These are phyloP conservation scores for Pseudonitzschia multiseries DNA, from an alignment of 108 stramenopile genomes.

Conservation along the genomic window DNA sequence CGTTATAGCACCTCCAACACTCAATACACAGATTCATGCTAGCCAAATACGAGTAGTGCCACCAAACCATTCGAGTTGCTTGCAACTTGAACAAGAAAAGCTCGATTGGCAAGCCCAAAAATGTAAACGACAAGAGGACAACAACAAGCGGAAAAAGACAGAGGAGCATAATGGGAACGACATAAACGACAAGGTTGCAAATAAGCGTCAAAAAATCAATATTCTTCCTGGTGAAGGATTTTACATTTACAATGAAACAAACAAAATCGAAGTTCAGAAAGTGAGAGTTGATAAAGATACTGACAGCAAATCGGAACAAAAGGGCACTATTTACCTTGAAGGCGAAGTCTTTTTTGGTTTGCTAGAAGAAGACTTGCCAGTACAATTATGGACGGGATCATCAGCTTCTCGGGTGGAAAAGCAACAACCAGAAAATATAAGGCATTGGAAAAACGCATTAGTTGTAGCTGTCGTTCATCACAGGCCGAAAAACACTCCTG, in stretches of 20 bases:
- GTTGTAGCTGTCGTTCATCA: conserved; percentile 33
- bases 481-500: not conserved
- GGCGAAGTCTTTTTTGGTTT: conserved; percentile 55
- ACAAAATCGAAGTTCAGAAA: not conserved
- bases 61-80: conserved; percentile 6
- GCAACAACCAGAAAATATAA: conserved; percentile 42
- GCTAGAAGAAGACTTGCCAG: conserved; percentile 80
- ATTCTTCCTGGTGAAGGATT: conserved; percentile 27
- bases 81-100: conserved; percentile 31
- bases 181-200: not conserved
- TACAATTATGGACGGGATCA: conserved; percentile 78
- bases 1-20: not conserved
- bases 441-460: conserved; percentile 68
- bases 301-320: conserved; percentile 3
- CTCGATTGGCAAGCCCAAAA: conserved; percentile 53
- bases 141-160: conserved; percentile 4
- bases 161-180: conserved; percentile 25
- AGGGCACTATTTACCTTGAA: conserved; percentile 59
- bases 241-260: conserved; percentile 18
- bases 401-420: conserved; percentile 41
- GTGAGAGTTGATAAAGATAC: not conserved
- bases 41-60: conserved; percentile 14
- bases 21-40: not conserved
- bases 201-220: conserved; percentile 3
- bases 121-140: conserved; percentile 26